phyloP scores from a whole-genome alignment of 2,329 filamentous ascomycete genomes.

The Elsinoe necatrix region DNA sequence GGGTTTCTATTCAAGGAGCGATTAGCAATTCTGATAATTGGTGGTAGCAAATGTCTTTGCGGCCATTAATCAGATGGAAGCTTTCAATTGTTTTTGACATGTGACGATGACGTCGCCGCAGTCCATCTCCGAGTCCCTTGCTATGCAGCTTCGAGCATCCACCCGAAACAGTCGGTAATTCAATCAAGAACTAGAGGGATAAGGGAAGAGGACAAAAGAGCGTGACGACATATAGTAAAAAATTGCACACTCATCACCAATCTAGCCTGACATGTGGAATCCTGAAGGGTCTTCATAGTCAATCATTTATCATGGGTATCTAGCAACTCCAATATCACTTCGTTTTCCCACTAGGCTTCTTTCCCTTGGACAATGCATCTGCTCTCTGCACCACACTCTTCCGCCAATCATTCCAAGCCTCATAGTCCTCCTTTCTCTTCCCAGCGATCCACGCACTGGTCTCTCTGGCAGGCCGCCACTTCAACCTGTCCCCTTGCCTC shows the following conservation, averaged over 20 bases:
- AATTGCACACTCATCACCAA: no score
- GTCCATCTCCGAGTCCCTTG: background rate
- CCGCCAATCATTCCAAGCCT: constrained; percentile 35
- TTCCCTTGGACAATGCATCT: background rate
- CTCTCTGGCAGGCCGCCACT: constrained; percentile 56
- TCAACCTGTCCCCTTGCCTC: constrained; percentile 44
- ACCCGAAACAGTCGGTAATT: no score
- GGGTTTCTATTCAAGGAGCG: no score
- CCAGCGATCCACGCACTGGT: constrained; percentile 61
- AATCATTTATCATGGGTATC: constrained; percentile 12
- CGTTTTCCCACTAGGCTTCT: background rate
- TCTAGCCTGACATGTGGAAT: no score
- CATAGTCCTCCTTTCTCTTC: constrained; percentile 57
- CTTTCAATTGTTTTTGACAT: constrained; percentile 3
- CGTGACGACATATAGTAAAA: no score
- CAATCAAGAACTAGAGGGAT: no score
- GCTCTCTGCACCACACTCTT: constrained; percentile 23
- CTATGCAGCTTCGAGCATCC: no score
- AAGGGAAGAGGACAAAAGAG: no score
- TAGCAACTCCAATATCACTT: constrained; percentile 1
- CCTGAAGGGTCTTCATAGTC: background rate
- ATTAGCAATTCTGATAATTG: no score
- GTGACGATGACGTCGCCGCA: constrained; percentile 9
- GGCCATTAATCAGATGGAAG: no score
- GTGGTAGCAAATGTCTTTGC: no score